phyloP scores from a whole-genome alignment of 495 filamentous ascomycete species.

The Penicilliopsis zonata region DNA sequence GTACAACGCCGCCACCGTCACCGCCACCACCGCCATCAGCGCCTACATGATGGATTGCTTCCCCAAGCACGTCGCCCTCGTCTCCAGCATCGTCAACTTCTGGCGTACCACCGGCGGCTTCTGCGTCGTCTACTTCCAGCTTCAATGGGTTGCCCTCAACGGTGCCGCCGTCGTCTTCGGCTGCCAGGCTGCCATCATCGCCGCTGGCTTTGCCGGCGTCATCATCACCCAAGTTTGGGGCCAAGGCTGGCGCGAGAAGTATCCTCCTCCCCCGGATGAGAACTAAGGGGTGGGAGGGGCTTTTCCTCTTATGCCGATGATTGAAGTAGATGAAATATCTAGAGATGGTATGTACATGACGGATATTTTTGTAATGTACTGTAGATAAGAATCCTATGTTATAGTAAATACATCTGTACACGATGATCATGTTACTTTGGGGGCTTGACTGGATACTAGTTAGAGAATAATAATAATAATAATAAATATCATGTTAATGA shows the following conservation, averaged over 20 bases:
- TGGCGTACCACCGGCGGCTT: slow-evolving; percentile 35
- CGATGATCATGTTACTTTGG: slow-evolving; percentile 25
- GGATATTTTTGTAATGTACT: too few relatives aligned
- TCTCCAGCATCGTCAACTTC: slow-evolving; percentile 40
- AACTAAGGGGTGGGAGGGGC: too few relatives aligned
- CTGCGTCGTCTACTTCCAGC: slow-evolving; percentile 40
- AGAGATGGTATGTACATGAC: too few relatives aligned
- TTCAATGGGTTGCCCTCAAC: slow-evolving; percentile 18
- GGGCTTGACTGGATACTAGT: too few relatives aligned
- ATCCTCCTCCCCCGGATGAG: too few relatives aligned
- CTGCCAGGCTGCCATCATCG: slow-evolving; percentile 35
- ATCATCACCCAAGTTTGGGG: slow-evolving; percentile 31
- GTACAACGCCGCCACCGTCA: slow-evolving; percentile 50
- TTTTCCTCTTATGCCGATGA: too few relatives aligned
- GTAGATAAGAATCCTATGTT: too few relatives aligned
- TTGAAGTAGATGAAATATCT: too few relatives aligned
- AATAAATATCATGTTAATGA: too few relatives aligned
- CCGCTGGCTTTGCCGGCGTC: slow-evolving; percentile 26
- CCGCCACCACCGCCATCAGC: slow-evolving; percentile 48
- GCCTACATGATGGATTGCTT: slow-evolving; percentile 50
- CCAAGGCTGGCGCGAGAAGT: too few relatives aligned
- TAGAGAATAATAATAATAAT: too few relatives aligned
- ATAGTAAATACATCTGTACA: too few relatives aligned
- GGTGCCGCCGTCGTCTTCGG: slow-evolving; percentile 31
- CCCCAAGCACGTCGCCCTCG: slow-evolving; percentile 44